Evolutionary conservation across 805 yeast genomes (phyloP), one percentile per base, ranked within the genome.

Genomic region (Candida anglica): DNA sequence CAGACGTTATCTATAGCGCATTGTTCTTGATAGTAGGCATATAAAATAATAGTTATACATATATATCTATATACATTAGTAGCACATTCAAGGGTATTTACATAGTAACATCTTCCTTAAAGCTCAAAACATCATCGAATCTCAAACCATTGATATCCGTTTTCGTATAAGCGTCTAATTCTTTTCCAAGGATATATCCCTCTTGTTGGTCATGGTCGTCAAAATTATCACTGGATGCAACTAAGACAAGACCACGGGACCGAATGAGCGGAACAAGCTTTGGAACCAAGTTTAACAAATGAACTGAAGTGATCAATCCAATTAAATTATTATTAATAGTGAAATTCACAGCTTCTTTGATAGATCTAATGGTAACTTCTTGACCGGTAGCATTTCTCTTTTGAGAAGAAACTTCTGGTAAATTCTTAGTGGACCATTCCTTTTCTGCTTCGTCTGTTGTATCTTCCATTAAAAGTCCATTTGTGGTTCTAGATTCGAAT

Each of bases 251-350:
- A 0, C 98, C 98, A 36, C 82, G 71, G 2, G 84, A 78, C 39
- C 95, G 69, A 11, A 91, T 81, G 19, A 84, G 72, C 23, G 82
- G 83, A 5, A 83, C 74, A 26, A 89, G 59, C 33, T 81, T 79
- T 0, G 95, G 94, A 28, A 87, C 88, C 19, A 88, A 62, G 24
- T 71, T 63, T 37, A 91, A 63, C 35, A 93, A 52, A 36, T 81
- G 80, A 18, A 77, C 72, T 0, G 95, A 87, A 15, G 86, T 75
- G 16, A 87, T 78, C 8, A 93, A 56, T 13, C 98, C 98, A 43
- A 93, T 68, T 34, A 93, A 65, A 51, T 93, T 93, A 52, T 93
- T 93, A 37, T 73, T 70, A 3, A 80, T 71, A 0, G 96, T 89
- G 53, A 86, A 88, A 33, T 72, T 72, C 1, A 88, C 77, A 2